Base-by-base conservation (phyloP, 768 basidiomycete genomes). In the Hericium alpestre region DNA sequence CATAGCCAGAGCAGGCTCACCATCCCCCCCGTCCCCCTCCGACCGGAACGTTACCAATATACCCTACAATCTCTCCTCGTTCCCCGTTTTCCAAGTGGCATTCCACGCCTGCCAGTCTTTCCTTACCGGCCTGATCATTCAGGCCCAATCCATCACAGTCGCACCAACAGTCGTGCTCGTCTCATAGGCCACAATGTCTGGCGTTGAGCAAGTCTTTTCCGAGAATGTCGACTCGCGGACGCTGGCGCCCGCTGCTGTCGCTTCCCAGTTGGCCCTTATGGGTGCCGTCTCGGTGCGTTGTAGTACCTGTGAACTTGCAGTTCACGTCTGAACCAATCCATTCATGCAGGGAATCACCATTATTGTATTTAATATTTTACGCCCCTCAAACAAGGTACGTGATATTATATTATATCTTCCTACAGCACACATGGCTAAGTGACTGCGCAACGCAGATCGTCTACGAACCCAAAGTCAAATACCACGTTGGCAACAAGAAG, bases 381-480 rank as follows among this genome's bases (percentile, higher is more conserved):
- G 95, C 39, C 95, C 95, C 12, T 83, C 84, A 63, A 94, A 96
- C 76, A 92, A 90, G 79, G 88, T 84, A 65, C 40, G 69, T 64
- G 6, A 37, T 37, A 32, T 32, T 13, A 37, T 37, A 32, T 32
- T 10, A 6, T 32, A 6, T 32, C 27, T 32, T 7, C 32, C 32
- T 32, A 10, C 10, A 9, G n/a, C 43, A 46, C n/a, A 5, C 43
- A 10, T 46, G 13, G 5, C 20, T 20, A 18, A 46, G n/a, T 46
- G 15, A 20, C 9, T 46, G 43, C 41, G 39, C 58, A 25, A 2
- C 18, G 37, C 58, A 91, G 91, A 80, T 90, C 59, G 82, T 93
- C 58, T 95, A 95, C 66, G 90, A 93, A 67, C 93, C 92, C 60
- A 96, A 94, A 72, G 83, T 90, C 71, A 94, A 94, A 70, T 94